Evolutionary conservation across 2,329 filamentous ascomycete species (phyloP), one percentile per base, ranked within the genome.

Genomic region (Trichoderma sp.): DNA sequence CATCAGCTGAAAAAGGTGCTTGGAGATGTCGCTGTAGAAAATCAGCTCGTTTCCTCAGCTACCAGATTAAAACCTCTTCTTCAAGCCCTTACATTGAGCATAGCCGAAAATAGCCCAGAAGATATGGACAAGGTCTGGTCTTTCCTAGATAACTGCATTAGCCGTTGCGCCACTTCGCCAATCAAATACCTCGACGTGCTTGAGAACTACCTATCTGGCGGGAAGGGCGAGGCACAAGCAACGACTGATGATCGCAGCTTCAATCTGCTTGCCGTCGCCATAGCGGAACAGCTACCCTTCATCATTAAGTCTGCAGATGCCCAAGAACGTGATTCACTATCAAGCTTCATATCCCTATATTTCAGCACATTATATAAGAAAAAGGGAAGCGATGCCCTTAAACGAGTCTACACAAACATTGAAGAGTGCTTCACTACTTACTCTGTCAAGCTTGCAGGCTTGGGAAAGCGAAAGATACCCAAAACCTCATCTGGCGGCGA

Each of bases 61-160:
- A 81, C 87, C 80, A 82, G 88, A 81, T 78, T 92, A 80, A 77
- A 88, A 78, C 85, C 87, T 79, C 80, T 91, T 29, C 84, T 88
- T 11, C 81, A 82, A 74, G 81, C 81, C 14, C 76, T 85, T 12
- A 79, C 80, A 21, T 78, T 75, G 64, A 80, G 79, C 3, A 69
- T 76, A 9, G 59, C 75, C 6, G 79, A 80, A 24, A 71, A 73
- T 12, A 78, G 76, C 29, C 41, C 76, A 1, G 76, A 78, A 11
- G 72, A 78, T 14, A 83, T 88, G 78, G 83, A 85, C 16, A 78
- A 81, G 0, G 81, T 95, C 1, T 93, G 93, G 85, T 83, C 86
- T 0, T 97, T 97, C 80, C 83, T 98, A 31, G 95, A 98, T 80
- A 95, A 97, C 77, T 97, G 94, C 82, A 87, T 94, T 71, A 91